Evolutionary conservation across 2,329 filamentous ascomycete genomes (phyloP).

Genomic region (Helicocarpus griseus): DNA sequence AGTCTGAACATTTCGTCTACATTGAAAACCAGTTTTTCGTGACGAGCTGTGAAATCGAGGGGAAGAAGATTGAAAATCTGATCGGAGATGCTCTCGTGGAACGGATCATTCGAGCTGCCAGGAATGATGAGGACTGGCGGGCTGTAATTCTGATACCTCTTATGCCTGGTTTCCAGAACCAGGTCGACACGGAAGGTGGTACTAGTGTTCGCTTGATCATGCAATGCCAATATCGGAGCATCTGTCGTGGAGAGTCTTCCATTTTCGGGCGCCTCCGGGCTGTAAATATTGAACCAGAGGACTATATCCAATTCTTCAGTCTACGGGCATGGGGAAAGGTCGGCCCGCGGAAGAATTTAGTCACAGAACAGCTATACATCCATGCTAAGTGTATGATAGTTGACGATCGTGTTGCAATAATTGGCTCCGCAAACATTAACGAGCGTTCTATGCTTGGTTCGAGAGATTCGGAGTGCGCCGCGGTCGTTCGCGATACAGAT

Average conservation of each 20-base stretch:
- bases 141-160: conserved; percentile 86
- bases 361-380: conserved; percentile 88
- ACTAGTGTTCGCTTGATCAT: conserved; percentile 87
- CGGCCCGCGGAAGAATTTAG: conserved; percentile 66
- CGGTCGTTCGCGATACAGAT: conserved; percentile 71
- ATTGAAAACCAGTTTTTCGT: conserved; percentile 99
- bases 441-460: conserved; percentile 69
- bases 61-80: conserved; percentile 78
- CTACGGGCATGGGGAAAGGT: conserved; percentile 85
- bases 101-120: conserved; percentile 67
- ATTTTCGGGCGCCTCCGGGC: conserved; percentile 71
- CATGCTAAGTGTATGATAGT: conserved; percentile 79
- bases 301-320: conserved; percentile 92
- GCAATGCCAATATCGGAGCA: conserved; percentile 97
- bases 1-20: conserved; percentile 77
- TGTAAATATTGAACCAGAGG: conserved; percentile 63
- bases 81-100: conserved; percentile 87
- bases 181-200: conserved; percentile 72
- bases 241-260: conserved; percentile 80
- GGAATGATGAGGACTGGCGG: conserved; percentile 78
- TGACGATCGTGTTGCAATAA: conserved; percentile 73
- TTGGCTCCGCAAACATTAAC: conserved; percentile 64
- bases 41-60: conserved; percentile 69
- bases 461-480: conserved; percentile 80
- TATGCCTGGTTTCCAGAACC: conserved; percentile 88